Conservation (phyloP, 352 stramenopile genomes). For the Phytophthora chlamydospora region DNA sequence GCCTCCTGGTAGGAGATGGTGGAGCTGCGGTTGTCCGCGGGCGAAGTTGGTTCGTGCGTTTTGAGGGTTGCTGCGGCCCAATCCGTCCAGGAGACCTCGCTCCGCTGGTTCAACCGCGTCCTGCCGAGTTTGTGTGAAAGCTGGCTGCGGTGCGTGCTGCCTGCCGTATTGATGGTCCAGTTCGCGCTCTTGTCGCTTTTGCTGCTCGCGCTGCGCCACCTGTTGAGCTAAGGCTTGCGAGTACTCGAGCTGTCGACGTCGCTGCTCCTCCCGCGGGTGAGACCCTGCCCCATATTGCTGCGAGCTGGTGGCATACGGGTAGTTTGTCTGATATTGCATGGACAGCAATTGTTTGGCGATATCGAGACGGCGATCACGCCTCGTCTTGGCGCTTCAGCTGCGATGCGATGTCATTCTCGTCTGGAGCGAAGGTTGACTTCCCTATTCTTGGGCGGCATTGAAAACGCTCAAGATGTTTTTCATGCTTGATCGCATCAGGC, state of each 20-base stretch:
- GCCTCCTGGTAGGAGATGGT: slow-evolving; percentile 22
- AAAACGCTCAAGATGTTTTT: slow-evolving; percentile 1
- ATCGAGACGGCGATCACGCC: neutral
- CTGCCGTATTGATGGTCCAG: slow-evolving; percentile 25
- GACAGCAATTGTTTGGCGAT: neutral
- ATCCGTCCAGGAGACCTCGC: slow-evolving; percentile 48
- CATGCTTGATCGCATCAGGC: slow-evolving; percentile 9
- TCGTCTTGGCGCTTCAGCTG: neutral
- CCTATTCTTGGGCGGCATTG: slow-evolving; percentile 25
- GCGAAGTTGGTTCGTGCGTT: slow-evolving; percentile 46
- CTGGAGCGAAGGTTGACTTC: neutral
- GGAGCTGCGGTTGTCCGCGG: slow-evolving; percentile 41
- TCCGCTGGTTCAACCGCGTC: slow-evolving; percentile 11
- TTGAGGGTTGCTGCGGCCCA: slow-evolving; percentile 49
- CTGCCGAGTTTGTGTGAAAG: slow-evolving; percentile 5
- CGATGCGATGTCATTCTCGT: slow-evolving; percentile 3
- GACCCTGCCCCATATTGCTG: slow-evolving; percentile 28
- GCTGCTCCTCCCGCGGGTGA: slow-evolving; percentile 57
- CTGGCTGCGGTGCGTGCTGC: slow-evolving; percentile 8
- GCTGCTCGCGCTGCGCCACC: slow-evolving; percentile 57
- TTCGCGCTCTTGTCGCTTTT: slow-evolving; percentile 52
- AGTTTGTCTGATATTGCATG: slow-evolving; percentile 39
- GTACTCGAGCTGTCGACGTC: slow-evolving; percentile 61
- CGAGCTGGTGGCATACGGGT: slow-evolving; percentile 34
- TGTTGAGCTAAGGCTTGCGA: slow-evolving; percentile 61